phyloP scores from a whole-genome alignment of 2,329 filamentous ascomycete species.

The Tolypocladium tropicale region DNA sequence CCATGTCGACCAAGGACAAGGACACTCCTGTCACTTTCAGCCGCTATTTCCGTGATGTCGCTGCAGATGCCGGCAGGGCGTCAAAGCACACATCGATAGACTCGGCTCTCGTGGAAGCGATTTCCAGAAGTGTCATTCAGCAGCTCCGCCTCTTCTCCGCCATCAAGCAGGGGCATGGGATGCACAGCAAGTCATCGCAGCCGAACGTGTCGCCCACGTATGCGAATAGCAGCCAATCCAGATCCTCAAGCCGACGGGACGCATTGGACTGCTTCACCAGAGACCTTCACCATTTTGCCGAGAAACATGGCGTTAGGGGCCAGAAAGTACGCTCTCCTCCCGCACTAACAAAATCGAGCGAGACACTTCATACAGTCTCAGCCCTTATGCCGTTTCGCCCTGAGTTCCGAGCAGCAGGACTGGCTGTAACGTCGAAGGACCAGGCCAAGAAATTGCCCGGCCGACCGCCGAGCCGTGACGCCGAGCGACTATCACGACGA shows the following conservation, averaged over 20 bases:
- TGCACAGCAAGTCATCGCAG: neutral
- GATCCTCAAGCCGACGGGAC: conserved; percentile 31
- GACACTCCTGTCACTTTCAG: neutral
- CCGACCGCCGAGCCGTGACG: conserved; percentile 8
- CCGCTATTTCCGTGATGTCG: conserved; percentile 7
- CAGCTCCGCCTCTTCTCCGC: conserved; percentile 31
- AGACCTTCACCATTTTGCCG: conserved; percentile 18
- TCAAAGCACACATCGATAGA: conserved; percentile 24
- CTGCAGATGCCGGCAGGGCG: conserved; percentile 5
- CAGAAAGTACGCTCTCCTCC: conserved; percentile 28
- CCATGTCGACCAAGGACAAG: conserved; percentile 1
- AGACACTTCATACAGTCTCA: conserved; percentile 39
- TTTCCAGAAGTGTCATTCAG: conserved; percentile 33
- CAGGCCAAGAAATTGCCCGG: conserved; percentile 24
- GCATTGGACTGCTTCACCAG: conserved; percentile 26
- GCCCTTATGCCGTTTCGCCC: conserved; percentile 42
- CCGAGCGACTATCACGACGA: conserved; percentile 3
- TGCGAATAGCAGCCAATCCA: conserved; percentile 17
- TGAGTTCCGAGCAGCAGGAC: conserved; percentile 42
- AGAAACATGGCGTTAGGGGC: conserved; percentile 25
- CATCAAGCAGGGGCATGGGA: conserved; percentile 5
- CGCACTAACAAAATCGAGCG: conserved; percentile 27
- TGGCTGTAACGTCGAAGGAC: conserved; percentile 43
- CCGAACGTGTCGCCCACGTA: conserved; percentile 1
- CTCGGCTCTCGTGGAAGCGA: conserved; percentile 30